Conservation (phyloP, 2,329 filamentous ascomycete species). For the Alternaria dauci region DNA sequence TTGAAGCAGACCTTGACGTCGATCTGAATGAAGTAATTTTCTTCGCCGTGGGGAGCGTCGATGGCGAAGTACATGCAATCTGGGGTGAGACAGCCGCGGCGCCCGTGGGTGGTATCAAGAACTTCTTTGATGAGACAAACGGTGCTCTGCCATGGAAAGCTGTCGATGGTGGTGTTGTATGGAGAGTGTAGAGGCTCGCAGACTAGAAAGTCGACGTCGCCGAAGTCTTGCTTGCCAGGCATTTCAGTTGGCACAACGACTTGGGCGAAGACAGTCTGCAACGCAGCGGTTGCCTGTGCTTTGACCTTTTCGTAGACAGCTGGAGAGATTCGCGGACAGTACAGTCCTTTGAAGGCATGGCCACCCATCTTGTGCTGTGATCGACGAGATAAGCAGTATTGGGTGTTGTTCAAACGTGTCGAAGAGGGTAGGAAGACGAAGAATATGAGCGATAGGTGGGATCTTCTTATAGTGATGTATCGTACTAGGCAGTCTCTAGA, state of each 20-base stretch:
- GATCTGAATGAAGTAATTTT: slow-evolving; percentile 32
- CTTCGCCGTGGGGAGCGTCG: slow-evolving; percentile 6
- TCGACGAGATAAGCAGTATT: neutral
- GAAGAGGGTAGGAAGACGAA: neutral
- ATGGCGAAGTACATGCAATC: slow-evolving; percentile 39
- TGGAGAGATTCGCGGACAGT: slow-evolving; percentile 33
- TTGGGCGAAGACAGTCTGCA: slow-evolving; percentile 31
- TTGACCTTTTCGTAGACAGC: slow-evolving; percentile 29
- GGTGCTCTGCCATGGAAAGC: slow-evolving; percentile 23
- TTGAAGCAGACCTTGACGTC: slow-evolving; percentile 38
- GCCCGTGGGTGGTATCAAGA: slow-evolving; percentile 28
- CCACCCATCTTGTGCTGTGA: slow-evolving; percentile 26
- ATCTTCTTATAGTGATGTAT: too few relatives aligned
- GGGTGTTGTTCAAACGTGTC: too few relatives aligned
- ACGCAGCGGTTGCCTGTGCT: slow-evolving; percentile 12
- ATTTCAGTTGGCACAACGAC: slow-evolving; percentile 38
- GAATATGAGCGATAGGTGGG: too few relatives aligned
- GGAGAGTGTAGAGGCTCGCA: slow-evolving; percentile 18
- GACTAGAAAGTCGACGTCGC: slow-evolving; percentile 39
- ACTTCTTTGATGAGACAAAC: slow-evolving; percentile 24
- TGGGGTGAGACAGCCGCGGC: slow-evolving; percentile 21
- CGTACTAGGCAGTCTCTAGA: too few relatives aligned
- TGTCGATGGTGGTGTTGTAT: slow-evolving; percentile 1
- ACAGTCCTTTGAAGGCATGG: slow-evolving; percentile 17
- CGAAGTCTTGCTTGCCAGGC: slow-evolving; percentile 33